Evolutionary conservation across 306 rosid species (phyloP).

Genomic region (Geum urbanum): DNA sequence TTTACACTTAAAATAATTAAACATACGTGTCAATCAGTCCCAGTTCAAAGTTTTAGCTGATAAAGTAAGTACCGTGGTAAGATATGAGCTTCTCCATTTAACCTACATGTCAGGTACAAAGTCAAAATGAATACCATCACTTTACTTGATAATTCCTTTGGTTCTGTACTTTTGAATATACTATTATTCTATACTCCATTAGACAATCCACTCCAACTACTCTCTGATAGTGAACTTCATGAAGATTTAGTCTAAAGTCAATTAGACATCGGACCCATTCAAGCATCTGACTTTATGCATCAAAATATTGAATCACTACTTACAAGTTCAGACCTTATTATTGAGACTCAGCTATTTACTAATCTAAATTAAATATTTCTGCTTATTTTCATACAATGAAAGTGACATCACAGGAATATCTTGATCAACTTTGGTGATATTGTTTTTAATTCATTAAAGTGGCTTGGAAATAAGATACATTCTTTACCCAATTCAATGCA

Average conservation of each 20-base stretch:
- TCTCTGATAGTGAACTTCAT: neutral
- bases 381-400: neutral
- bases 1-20: neutral
- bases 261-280: conserved; percentile 1
- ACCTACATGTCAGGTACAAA: neutral
- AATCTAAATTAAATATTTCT: neutral
- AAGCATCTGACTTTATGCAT: conserved; percentile 17
- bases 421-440: neutral
- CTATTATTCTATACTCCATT: neutral
- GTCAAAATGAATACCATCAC: neutral
- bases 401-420: neutral
- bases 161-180: neutral
- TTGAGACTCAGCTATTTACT: neutral
- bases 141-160: neutral
- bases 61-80: neutral
- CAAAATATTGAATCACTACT: conserved; percentile 1
- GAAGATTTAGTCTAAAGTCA: conserved; percentile 9
- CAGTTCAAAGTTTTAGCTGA: neutral
- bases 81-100: neutral
- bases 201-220: conserved; percentile 7
- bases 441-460: neutral
- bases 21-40: neutral
- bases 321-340: neutral
- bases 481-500: neutral
- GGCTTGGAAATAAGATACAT: neutral